Conservation (phyloP, 768 basidiomycete genomes). For the Daedalea quercina region DNA sequence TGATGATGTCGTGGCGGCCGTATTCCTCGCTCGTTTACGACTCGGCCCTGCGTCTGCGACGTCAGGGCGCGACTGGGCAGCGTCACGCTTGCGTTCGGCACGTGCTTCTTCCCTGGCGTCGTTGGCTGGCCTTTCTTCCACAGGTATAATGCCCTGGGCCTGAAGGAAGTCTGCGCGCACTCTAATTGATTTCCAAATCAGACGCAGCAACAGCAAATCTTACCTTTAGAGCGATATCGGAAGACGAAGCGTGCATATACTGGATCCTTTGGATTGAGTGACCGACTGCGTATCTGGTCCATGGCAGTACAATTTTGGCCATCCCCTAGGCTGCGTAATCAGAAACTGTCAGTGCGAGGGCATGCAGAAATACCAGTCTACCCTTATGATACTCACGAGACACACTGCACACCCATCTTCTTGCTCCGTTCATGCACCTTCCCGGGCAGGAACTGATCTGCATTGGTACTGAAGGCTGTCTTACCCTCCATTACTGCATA, state of each 20-base stretch:
- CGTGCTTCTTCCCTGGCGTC: neutral
- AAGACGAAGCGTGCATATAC: constrained; percentile 3
- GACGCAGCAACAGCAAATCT: neutral
- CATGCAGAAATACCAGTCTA: neutral
- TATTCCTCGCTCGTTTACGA: neutral
- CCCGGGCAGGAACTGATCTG: constrained; percentile 1
- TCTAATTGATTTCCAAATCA: neutral
- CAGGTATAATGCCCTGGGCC: constrained; percentile 9
- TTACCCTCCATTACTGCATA: neutral
- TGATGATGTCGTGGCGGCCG: neutral
- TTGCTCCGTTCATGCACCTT: constrained; percentile 10
- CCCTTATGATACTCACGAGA: constrained; percentile 10
- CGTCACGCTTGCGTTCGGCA: neutral
- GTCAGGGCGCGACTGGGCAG: neutral
- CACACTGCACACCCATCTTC: constrained; percentile 11
- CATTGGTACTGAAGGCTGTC: neutral
- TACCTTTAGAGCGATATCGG: constrained; percentile 9
- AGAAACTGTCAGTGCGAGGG: neutral
- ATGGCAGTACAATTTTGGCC: neutral
- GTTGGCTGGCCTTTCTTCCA: neutral
- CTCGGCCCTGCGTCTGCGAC: neutral
- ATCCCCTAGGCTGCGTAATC: constrained; percentile 6
- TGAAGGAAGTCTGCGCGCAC: constrained; percentile 5
- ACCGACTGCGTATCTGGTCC: neutral
- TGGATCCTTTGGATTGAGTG: constrained; percentile 3